Evolutionary conservation across 2,329 filamentous ascomycete genomes (phyloP), one percentile per base, ranked within the genome.

Genomic region (Westerdykella ornata): DNA sequence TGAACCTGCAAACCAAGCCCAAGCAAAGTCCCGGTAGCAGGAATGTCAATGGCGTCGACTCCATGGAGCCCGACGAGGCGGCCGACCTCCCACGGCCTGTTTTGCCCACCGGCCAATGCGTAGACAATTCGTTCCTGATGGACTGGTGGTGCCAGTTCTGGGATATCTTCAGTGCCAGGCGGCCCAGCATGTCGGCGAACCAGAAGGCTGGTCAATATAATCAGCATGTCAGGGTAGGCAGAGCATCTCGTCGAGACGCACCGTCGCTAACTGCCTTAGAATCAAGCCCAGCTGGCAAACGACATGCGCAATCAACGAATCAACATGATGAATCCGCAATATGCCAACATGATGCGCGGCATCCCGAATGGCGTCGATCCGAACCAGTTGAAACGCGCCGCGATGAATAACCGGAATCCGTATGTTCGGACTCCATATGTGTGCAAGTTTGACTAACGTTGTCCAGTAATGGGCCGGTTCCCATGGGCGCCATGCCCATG

Each of bases 111-210:
- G 51, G 73, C 61, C 76, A 77, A 37, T 73, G 74, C 46, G 76
- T 76, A 41, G 84, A 84, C 56, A 85, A 78, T 47, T 87, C 86
- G 18, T 97, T 98, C 59, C 74, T 98, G n/a, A 84, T 88, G 54
- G 92, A 97, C 59, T 98, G 92, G 92, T 98, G 94, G 72, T 87
- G 83, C 60, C 77, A 96, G 39, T 98, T 98, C 67, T 97, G 88
- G 88, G 92, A 98, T 59, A 88, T 97, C 54, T 94, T 85, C 68
- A 81, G 81, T 60, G 87, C 88, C 42, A 85, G 90, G 62, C 84
- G 87, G 59, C 78, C 76, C 57, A 82, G 32, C 20, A 48, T 52
- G 37, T 35, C 31, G n/a, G 43, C 36, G 20, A 47, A 38, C 81
- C 45, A 53, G 36, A 62, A 65, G 46, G 42, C 74, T 60, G 77